Base-by-base conservation (phyloP, 1,139 yeast genomes). In the Sugiyamaella grinbergsii region DNA sequence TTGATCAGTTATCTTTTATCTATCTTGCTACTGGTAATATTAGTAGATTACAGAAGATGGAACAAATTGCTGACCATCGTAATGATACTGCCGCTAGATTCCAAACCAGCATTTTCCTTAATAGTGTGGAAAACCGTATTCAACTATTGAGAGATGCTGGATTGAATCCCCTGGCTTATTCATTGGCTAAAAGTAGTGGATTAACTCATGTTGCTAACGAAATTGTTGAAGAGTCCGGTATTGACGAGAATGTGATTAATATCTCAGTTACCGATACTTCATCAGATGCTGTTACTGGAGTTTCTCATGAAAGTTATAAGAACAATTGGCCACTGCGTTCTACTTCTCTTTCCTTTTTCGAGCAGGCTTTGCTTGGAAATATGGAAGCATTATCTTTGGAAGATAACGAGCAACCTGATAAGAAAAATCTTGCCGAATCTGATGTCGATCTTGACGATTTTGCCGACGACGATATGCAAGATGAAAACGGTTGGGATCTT, bases 101-200 rank as follows among this genome's bases (percentile, higher is more conserved):
- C 62, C 95, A 89, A 65, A 90, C 90, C 61, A 81, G 95, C 20
- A 72, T 93, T 54, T 93, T 85, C 71, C 78, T 80, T 62, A 83
- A 85, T 63, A 86, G 90, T 55, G 76, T 83, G 33, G 83, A 84
- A 64, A 81, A 84, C 66, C 83, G 97, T 68, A 81, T 93, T 44
- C 78, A 81, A 61, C 80, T 86, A 28, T 82, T 86, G 63, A 79
- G 85, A 49, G 82, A 85, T 60, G 82, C 86, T 52, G 97, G 97
- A 23, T 77, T 91, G 72, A 72, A 79, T 51, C 93, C 98, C 6
- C 79, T 94, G 63, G 98, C 98, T 1, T 94, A 90, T 68, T 87
- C 97, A 23, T 79, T 91, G 57, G 98, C 98, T 23, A 88, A 87
- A 69, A 77, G 94, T 31, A 86, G 85, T 61, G 97, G 96, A 4